Conservation (phyloP, 148 eudicot genomes). For the Cornus controversa region DNA sequence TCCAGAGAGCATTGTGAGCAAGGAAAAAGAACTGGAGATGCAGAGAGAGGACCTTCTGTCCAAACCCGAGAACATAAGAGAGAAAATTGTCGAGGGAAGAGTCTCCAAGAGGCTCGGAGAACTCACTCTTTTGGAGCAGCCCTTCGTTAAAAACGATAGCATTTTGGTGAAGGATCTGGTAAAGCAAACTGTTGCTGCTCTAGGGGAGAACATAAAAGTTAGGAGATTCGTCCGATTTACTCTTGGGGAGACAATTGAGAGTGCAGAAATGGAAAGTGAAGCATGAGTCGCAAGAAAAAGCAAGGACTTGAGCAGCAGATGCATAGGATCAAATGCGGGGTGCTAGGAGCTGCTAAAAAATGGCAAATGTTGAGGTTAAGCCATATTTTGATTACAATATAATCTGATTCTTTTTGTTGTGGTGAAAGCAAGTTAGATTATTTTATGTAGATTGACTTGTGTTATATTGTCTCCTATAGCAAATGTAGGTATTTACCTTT, state of each 20-base stretch:
- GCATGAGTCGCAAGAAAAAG: constrained; percentile 20
- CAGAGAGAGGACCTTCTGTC: constrained; percentile 88
- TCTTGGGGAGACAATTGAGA: constrained; percentile 57
- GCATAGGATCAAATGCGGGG: background rate
- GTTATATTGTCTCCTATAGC: background rate
- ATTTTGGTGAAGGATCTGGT: constrained; percentile 85
- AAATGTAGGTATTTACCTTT: background rate
- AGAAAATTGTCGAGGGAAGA: constrained; percentile 85
- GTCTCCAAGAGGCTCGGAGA: constrained; percentile 90
- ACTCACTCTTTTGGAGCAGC: constrained; percentile 90
- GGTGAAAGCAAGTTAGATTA: constrained; percentile 11
- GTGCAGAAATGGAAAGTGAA: constrained; percentile 30
- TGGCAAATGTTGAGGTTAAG: constrained; percentile 21
- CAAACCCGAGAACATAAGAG: constrained; percentile 84
- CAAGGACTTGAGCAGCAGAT: background rate
- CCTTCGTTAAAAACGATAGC: constrained; percentile 74
- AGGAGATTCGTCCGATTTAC: constrained; percentile 80
- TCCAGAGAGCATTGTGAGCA: constrained; percentile 52
- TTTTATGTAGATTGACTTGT: background rate
- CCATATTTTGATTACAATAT: constrained; percentile 14
- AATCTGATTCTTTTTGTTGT: constrained; percentile 24
- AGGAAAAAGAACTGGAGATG: constrained; percentile 89
- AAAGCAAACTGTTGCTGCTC: constrained; percentile 84
- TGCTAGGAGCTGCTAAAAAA: background rate
- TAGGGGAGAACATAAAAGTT: constrained; percentile 94